A percentile compares a stretch with the other conserved stretches of the same genome.
Evolutionary conservation across 352 stramenopile species (phyloP).

Genomic region (Phytophthora citrophthora): DNA sequence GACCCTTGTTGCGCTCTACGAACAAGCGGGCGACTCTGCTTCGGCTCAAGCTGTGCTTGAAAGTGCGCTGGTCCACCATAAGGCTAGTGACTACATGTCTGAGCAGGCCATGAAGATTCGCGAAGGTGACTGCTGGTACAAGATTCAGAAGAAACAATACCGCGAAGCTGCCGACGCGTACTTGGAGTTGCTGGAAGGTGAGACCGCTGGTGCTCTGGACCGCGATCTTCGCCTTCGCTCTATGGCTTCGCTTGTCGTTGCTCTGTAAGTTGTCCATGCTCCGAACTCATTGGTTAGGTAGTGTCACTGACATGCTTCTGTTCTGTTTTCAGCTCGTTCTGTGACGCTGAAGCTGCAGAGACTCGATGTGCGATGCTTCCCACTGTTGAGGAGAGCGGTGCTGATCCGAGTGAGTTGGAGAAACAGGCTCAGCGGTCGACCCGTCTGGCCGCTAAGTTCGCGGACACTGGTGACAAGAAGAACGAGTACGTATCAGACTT

Average conservation of each 20-base stretch:
- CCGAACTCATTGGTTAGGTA: too few relatives aligned
- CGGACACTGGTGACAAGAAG: constrained; percentile 73
- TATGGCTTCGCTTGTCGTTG: constrained; percentile 77
- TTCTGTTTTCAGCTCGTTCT: constrained; percentile 65
- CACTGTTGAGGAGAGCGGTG: constrained; percentile 52
- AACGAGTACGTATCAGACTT: constrained; percentile 63
- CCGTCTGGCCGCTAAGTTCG: constrained; percentile 66
- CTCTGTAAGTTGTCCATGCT: constrained; percentile 51
- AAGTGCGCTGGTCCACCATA: constrained; percentile 59
- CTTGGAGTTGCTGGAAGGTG: constrained; percentile 71
- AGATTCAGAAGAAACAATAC: constrained; percentile 84
- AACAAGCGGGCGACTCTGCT: constrained; percentile 59
- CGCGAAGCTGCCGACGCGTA: constrained; percentile 67
- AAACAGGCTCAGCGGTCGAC: constrained; percentile 65
- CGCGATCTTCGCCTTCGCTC: constrained; percentile 76
- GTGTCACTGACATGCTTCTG: not conserved
- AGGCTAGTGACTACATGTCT: constrained; percentile 58
- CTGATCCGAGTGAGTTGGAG: constrained; percentile 72
- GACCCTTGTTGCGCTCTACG: constrained; percentile 78
- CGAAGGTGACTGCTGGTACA: constrained; percentile 81
- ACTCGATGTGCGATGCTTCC: constrained; percentile 73
- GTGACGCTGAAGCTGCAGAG: constrained; percentile 69
- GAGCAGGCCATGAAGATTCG: constrained; percentile 72
- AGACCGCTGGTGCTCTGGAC: constrained; percentile 61
- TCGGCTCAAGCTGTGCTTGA: constrained; percentile 62